A percentile compares a stretch with the other conserved stretches of the same genome.
phyloP scores from a whole-genome alignment of 1,284 basidiomycete genomes.

The Schizophyllum amplum region DNA sequence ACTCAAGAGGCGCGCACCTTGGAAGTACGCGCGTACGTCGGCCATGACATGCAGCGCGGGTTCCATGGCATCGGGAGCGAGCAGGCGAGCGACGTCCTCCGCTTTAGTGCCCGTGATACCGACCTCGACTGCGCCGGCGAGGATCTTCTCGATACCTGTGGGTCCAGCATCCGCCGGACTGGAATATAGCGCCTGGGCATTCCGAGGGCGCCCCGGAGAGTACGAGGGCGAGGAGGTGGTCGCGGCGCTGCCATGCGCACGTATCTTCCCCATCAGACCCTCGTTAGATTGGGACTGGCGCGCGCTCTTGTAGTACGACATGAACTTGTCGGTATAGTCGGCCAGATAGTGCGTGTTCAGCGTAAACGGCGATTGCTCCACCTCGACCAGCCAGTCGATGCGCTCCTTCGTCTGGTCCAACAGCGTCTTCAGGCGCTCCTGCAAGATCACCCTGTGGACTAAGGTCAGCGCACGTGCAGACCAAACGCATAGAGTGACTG shows the following conservation, averaged over 20 bases:
- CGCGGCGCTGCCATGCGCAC: slow-evolving; percentile 13
- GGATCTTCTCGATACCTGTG: slow-evolving; percentile 20
- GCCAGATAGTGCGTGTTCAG: slow-evolving; percentile 49
- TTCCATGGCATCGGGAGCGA: slow-evolving; percentile 43
- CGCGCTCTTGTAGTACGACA: slow-evolving; percentile 35
- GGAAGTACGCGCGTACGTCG: slow-evolving; percentile 62
- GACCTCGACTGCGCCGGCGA: slow-evolving; percentile 34
- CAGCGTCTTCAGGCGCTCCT: slow-evolving; percentile 36
- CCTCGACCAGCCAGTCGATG: slow-evolving; percentile 45
- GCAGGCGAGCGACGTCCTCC: slow-evolving; percentile 40
- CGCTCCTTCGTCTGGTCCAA: slow-evolving; percentile 28
- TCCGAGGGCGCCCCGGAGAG: not conserved
- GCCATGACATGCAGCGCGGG: slow-evolving; percentile 58
- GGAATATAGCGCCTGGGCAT: not conserved
- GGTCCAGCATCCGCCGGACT: slow-evolving; percentile 11
- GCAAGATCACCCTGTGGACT: slow-evolving; percentile 37
- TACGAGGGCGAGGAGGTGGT: too few relatives aligned
- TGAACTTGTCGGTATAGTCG: slow-evolving; percentile 48
- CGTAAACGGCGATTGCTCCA: slow-evolving; percentile 38
- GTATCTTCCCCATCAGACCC: slow-evolving; percentile 22
- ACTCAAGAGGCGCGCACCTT: too few relatives aligned
- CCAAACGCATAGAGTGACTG: slow-evolving; percentile 15
- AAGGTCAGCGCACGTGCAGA: not conserved
- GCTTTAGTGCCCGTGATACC: slow-evolving; percentile 33
- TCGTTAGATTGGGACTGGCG: slow-evolving; percentile 20